Conservation (phyloP, 169 alveolate genomes). For the Cryptosporidium viatorum region DNA sequence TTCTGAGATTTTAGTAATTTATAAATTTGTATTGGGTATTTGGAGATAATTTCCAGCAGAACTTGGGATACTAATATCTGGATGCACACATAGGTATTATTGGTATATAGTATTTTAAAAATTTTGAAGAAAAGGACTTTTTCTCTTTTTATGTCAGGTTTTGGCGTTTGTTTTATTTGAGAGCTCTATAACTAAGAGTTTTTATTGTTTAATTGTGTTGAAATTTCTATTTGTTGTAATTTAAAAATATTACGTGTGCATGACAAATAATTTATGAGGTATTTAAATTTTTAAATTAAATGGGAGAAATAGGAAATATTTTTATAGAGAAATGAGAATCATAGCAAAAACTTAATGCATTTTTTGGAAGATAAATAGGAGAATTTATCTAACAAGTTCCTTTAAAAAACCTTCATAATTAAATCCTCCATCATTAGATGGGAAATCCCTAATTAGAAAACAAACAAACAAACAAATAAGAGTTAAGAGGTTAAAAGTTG, state of each 20-base stretch:
- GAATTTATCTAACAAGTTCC: conserved; percentile 15
- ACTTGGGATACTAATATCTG: neutral
- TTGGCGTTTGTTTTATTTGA: neutral
- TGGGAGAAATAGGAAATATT: too few species aligned
- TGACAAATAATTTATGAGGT: neutral
- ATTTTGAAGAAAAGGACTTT: neutral
- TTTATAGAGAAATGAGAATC: neutral
- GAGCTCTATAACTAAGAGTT: too few species aligned
- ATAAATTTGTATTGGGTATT: neutral
- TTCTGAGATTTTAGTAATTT: neutral
- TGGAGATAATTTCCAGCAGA: neutral
- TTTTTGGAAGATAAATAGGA: neutral
- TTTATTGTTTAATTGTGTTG: neutral
- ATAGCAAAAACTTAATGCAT: neutral
- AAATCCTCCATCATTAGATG: conserved; percentile 56
- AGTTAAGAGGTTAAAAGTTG: neutral
- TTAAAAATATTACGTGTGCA: neutral
- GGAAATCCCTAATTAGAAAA: conserved; percentile 33
- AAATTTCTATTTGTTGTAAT: neutral
- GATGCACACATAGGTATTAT: neutral
- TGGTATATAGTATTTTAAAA: too few species aligned
- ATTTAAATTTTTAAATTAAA: too few species aligned
- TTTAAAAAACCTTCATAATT: conserved; percentile 36
- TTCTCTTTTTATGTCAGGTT: neutral
- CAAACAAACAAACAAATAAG: too few species aligned